Base-by-base conservation (phyloP, 352 stramenopile genomes). In the Phytophthora cactorum region DNA sequence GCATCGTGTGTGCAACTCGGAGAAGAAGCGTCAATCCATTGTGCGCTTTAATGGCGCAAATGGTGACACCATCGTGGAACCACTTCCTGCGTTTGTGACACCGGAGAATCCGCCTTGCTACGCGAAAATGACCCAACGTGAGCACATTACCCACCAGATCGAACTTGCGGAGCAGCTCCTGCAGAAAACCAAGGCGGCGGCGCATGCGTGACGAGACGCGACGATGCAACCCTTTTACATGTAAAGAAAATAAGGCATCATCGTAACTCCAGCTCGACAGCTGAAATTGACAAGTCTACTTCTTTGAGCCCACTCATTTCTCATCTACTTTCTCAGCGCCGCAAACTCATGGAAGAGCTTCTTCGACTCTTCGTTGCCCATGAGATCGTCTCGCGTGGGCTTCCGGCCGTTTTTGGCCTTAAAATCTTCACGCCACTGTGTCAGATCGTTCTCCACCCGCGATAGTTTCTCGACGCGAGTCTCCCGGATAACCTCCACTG, bases 41-140 rank as follows among this genome's bases (percentile, higher is more conserved):
- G 84, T 95, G 38, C 85, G 87, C 10, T 95, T 95, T 73, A 92
- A 93, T 52, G 87, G 85, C 29, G 78, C 86, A 0, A 80, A 92
- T 36, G 82, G 85, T 12, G 79, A 93, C 51, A 91, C 87, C 0
- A 59, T 92, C 41, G 77, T 95, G 9, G 82, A 80, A 39, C 82
- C 87, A 14, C 72, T 95, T 10, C 60, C 84, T 3, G 39, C 54
- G 9, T 95, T 95, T 49, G 77, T 91, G 11, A 80, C 82, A 2
- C 56, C 63, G 0, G 45, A 67, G 10, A 85, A 79, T 28, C 84
- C 86, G 4, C 47, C 76, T 5, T 88, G 88, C 56, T 95, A 89
- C 59, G 46, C 56, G 47, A 72, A 70, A 59, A 90, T 85, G 65
- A 84, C 86, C n/a, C 79, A 91, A 57, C 84, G 82, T n/a, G 81